Percentiles rank a stretch among this genome's conserved stretches.
Evolutionary conservation across 2,329 filamentous ascomycete species (phyloP).

Genomic region (Neopestalotiopsis clavispora): DNA sequence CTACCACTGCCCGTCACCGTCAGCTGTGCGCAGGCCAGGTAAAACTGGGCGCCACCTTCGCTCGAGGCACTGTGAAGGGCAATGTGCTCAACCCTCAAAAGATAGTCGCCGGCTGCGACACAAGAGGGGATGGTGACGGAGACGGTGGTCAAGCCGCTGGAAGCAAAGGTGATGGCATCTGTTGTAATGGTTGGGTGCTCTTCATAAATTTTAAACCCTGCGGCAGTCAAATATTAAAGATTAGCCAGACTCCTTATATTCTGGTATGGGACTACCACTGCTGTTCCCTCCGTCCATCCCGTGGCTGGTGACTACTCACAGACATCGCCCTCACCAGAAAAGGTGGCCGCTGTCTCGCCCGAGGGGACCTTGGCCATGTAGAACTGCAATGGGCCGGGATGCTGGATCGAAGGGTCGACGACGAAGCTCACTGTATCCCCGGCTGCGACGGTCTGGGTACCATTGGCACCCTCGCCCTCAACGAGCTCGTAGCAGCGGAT

Average conservation of each 20-base stretch:
- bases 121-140: conserved; percentile 36
- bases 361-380: conserved; percentile 35
- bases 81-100: conserved; percentile 41
- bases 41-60: conserved; percentile 10
- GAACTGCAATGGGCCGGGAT: conserved; percentile 35
- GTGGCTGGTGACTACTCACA: conserved; percentile 20
- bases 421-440: conserved; percentile 41
- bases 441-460: conserved; percentile 38
- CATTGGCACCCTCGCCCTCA: conserved; percentile 33
- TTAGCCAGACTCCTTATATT: no score
- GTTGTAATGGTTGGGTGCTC: conserved; percentile 29
- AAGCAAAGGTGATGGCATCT: conserved; percentile 26
- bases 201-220: conserved; percentile 35
- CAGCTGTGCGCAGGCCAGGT: conserved; percentile 36
- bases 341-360: conserved; percentile 30
- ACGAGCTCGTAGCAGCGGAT: conserved; percentile 41
- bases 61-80: conserved; percentile 34
- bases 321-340: conserved; percentile 31
- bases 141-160: conserved; percentile 24
- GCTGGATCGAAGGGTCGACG: conserved; percentile 34
- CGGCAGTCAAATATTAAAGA: not conserved
- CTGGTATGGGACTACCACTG: no score
- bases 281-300: no score
- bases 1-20: conserved; percentile 48
- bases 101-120: conserved; percentile 38